Base-by-base conservation (phyloP, 768 basidiomycete species). In the Lentinula detonsa region DNA sequence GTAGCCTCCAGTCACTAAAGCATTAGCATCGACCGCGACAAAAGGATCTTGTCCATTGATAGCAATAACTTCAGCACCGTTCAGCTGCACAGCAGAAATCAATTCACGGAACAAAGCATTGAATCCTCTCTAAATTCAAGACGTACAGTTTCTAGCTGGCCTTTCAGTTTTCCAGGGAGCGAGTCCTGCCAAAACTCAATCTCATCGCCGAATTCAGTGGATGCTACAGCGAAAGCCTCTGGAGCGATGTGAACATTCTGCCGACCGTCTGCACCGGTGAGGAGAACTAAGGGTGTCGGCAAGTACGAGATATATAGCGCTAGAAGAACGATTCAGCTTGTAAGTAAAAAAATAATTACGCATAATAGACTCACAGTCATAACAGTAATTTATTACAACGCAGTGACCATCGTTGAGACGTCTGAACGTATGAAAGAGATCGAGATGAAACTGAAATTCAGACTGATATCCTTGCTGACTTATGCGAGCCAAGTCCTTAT, bases 371-470 rank as follows among this genome's bases (percentile, higher is more conserved):
- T 65, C 65, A 79, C 79, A 75, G 63, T 84, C 84, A 68, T 80
- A 85, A 68, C 84, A 86, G 23, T 71, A 65, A 65, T 85, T 84
- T 31, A 82, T 73, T 71, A 81, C 81, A 9, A 78, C 76, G 66
- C 81, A 82, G 66, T 85, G 85, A 0, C 84, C 84, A 65, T 86
- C 85, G 61, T 82, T 81, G 37, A 83, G 72, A 8, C 81, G 73
- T 66, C 83, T 84, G 61, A 85, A 73, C 1, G 84, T 73, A 16
- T 76, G 73, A 37, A 79, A 84, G 11, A 85, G 68, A 64, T 84
- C 83, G 35, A 84, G 64, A 66, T 85, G 84, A 45, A 85, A 74
- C 63, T 82, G 80, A 62, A 81, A 82, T 43, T 86, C 84, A 11
- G 80, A 81, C 1, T 68, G 39, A 64, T 85, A 85, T 1, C 67